These are phyloP conservation scores for Aspergillus indologenus DNA, from an alignment of 495 filamentous ascomycete species.

Conservation along the genomic window DNA sequence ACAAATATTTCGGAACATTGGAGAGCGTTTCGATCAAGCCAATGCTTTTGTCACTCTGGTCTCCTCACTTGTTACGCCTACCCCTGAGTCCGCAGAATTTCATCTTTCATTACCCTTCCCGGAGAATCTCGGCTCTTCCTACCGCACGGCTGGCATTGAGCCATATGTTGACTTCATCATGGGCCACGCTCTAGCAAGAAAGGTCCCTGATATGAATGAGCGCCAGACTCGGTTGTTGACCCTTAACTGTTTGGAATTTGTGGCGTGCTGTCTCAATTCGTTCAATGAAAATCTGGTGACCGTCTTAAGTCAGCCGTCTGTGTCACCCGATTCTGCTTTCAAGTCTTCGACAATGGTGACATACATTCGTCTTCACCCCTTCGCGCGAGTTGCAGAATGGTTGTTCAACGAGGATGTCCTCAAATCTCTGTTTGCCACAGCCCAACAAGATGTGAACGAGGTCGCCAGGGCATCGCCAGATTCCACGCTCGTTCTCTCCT, in stretches of 20 bases:
- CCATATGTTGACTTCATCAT: slow-evolving; percentile 87
- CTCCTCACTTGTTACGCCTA: slow-evolving; percentile 61
- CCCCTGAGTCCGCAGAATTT: slow-evolving; percentile 42
- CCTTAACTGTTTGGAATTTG: slow-evolving; percentile 75
- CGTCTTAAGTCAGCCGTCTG: slow-evolving; percentile 69
- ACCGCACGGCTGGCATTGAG: slow-evolving; percentile 83
- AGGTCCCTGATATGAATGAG: slow-evolving; percentile 53
- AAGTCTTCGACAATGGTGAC: slow-evolving; percentile 63
- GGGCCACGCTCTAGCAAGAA: slow-evolving; percentile 65
- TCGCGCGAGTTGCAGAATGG: slow-evolving; percentile 93
- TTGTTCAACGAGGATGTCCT: slow-evolving; percentile 91
- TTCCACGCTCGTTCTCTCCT: slow-evolving; percentile 70
- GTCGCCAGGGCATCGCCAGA: slow-evolving; percentile 63
- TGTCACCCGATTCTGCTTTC: slow-evolving; percentile 69
- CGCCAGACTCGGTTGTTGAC: slow-evolving; percentile 66
- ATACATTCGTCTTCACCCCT: slow-evolving; percentile 86
- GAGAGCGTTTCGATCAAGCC: slow-evolving; percentile 71
- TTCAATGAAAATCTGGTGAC: slow-evolving; percentile 93
- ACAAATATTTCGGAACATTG: slow-evolving; percentile 56
- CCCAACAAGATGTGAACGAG: slow-evolving; percentile 66
- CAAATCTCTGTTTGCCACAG: slow-evolving; percentile 67
- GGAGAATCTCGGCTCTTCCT: slow-evolving; percentile 74
- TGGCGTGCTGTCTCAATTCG: slow-evolving; percentile 64
- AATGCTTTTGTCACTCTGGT: slow-evolving; percentile 78
- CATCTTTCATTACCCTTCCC: slow-evolving; percentile 78